Evolutionary conservation across 768 basidiomycete species (phyloP).

Genomic region (Podaxis pistillaris): DNA sequence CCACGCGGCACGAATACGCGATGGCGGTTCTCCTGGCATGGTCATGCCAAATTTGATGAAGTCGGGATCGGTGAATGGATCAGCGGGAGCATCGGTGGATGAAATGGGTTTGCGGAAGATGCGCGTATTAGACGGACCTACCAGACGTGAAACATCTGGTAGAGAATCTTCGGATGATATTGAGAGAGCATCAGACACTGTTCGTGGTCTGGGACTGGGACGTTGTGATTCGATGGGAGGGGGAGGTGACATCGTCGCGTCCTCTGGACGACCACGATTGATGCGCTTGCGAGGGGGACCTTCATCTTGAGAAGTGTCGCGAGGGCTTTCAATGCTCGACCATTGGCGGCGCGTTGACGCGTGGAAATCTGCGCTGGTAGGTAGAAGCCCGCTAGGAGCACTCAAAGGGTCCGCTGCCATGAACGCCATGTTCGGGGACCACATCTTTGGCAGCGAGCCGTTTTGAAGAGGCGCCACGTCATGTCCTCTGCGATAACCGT

Average conservation of each 20-base stretch:
- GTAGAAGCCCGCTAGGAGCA: conserved; percentile 57
- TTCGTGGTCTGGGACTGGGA: conserved; percentile 10
- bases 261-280: conserved; percentile 48
- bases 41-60: conserved; percentile 64
- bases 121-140: conserved; percentile 49
- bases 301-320: conserved; percentile 46
- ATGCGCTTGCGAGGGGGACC: conserved; percentile 73
- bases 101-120: conserved; percentile 47
- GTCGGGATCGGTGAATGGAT: conserved; percentile 35
- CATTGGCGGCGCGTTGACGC: conserved; percentile 53
- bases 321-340: conserved; percentile 34
- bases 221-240: conserved; percentile 23
- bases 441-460: conserved; percentile 33
- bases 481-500: conserved; percentile 33
- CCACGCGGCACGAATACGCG: conserved; percentile 66
- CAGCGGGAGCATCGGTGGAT: conserved; percentile 24
- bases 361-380: conserved; percentile 39
- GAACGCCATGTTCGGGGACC: conserved; percentile 33
- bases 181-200: conserved; percentile 30
- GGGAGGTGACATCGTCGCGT: conserved; percentile 47
- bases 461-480: conserved; percentile 45
- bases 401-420: conserved; percentile 51
- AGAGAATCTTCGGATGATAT: conserved; percentile 71
- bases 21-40: conserved; percentile 47
- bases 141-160: conserved; percentile 43